These are phyloP conservation scores for Lathyrus aphaca DNA, from an alignment of 306 rosid species.

Conservation along the genomic window DNA sequence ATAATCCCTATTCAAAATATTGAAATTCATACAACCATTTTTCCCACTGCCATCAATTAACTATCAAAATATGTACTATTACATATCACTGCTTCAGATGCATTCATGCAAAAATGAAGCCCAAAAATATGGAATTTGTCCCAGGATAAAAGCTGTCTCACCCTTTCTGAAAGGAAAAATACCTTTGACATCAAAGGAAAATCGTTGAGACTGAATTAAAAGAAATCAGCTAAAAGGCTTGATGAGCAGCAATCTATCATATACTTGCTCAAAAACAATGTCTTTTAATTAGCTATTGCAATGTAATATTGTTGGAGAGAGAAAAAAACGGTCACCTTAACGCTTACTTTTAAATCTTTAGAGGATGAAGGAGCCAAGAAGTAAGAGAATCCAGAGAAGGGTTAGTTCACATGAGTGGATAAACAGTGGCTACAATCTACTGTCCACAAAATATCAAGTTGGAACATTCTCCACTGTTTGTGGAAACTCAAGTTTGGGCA, in stretches of 20 bases:
- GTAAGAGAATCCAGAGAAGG: conserved; percentile 31
- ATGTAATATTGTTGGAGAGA: conserved; percentile 25
- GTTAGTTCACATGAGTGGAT: conserved; percentile 30
- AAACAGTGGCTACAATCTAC: conserved; percentile 30
- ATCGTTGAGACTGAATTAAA: conserved; percentile 24
- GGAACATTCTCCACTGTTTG: conserved; percentile 54
- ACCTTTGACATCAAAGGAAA: conserved; percentile 34
- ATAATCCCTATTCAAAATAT: conserved; percentile 28
- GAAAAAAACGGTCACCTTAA: conserved; percentile 31
- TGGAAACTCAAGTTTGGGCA: conserved; percentile 62
- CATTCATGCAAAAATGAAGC: conserved; percentile 33
- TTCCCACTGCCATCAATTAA: conserved; percentile 10
- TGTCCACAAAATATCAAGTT: conserved; percentile 44
- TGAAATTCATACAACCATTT: background rate
- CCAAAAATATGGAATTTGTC: conserved; percentile 34
- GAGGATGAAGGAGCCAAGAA: conserved; percentile 13
- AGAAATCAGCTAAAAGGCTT: conserved; percentile 35
- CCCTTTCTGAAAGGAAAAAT: conserved; percentile 29
- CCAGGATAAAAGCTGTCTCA: conserved; percentile 18
- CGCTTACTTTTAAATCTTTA: conserved; percentile 18
- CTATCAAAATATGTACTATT: conserved; percentile 18
- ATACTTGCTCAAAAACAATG: conserved; percentile 36
- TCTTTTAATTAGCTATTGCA: conserved; percentile 18
- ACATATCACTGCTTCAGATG: conserved; percentile 37
- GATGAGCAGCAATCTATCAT: conserved; percentile 28